Conservation (phyloP, 2,329 filamentous ascomycete genomes). For the Claviceps citrina region DNA sequence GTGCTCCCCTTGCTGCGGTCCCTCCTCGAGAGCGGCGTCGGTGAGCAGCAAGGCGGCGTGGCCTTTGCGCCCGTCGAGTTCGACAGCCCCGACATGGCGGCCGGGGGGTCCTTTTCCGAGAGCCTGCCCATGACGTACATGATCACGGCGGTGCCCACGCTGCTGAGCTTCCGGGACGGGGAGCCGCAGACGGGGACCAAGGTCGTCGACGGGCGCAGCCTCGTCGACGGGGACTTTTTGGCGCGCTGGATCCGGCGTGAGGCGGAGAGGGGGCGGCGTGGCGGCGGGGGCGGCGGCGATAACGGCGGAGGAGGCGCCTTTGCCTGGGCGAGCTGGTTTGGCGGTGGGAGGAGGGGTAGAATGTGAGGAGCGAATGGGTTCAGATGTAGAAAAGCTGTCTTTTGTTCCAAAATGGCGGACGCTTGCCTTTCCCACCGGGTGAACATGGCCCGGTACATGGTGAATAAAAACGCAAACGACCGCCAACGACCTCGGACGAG, state of each 20-base stretch:
- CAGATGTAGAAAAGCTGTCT: too few relatives aligned
- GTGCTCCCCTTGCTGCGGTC: slow-evolving; percentile 33
- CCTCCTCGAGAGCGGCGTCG: slow-evolving; percentile 34
- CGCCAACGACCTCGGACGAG: too few relatives aligned
- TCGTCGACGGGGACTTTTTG: slow-evolving; percentile 34
- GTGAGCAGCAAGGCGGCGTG: slow-evolving; percentile 41
- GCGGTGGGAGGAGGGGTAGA: slow-evolving; percentile 16
- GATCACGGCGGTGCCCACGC: slow-evolving; percentile 41
- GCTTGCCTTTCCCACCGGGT: too few relatives aligned
- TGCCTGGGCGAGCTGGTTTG: slow-evolving; percentile 27
- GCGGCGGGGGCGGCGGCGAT: slow-evolving; percentile 28
- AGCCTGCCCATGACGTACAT: slow-evolving; percentile 37
- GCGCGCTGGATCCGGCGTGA: slow-evolving; percentile 38
- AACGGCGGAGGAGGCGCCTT: slow-evolving; percentile 12
- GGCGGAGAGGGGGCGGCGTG: slow-evolving; percentile 30
- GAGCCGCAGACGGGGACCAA: slow-evolving; percentile 35
- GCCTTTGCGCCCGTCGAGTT: slow-evolving; percentile 39
- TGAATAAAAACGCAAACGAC: too few relatives aligned
- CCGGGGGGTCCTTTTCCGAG: slow-evolving; percentile 11
- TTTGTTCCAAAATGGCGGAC: too few relatives aligned
- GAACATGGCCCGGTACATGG: too few relatives aligned
- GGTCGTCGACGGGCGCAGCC: slow-evolving; percentile 31
- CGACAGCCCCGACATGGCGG: slow-evolving; percentile 42
- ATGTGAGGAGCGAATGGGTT: too few relatives aligned
- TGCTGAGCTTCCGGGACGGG: slow-evolving; percentile 41